These are phyloP conservation scores for Podaxis carcinomalis DNA, from an alignment of 768 basidiomycete species.

Conservation along the genomic window DNA sequence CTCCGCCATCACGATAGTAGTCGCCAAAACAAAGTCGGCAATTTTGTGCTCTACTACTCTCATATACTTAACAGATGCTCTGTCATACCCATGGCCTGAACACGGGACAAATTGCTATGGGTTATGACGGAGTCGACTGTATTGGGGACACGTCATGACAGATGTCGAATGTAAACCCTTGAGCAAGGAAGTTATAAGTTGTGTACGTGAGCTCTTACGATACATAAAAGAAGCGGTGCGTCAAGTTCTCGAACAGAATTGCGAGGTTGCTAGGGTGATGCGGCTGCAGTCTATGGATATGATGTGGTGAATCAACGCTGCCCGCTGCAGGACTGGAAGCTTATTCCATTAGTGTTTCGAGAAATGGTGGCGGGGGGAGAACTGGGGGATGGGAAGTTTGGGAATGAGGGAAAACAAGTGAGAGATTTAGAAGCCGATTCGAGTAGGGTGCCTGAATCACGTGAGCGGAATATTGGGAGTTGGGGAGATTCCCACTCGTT, in stretches of 20 bases:
- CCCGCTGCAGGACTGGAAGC: background rate
- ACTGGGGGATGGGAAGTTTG: background rate
- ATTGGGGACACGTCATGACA: too few relatives aligned
- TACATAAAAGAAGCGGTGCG: too few relatives aligned
- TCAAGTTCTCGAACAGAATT: background rate
- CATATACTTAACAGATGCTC: too few relatives aligned
- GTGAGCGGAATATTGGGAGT: background rate
- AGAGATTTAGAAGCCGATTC: background rate
- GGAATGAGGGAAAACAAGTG: background rate
- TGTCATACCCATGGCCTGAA: too few relatives aligned
- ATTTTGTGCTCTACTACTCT: too few relatives aligned
- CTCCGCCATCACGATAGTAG: too few relatives aligned
- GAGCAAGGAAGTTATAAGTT: too few relatives aligned
- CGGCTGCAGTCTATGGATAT: background rate
- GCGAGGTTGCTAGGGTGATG: background rate
- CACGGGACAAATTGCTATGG: too few relatives aligned
- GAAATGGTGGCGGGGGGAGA: background rate
- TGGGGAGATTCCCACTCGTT: background rate
- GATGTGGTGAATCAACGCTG: background rate
- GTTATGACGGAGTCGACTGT: too few relatives aligned
- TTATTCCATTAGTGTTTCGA: background rate
- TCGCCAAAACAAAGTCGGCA: too few relatives aligned
- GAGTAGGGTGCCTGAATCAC: conserved; percentile 3
- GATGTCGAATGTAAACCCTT: too few relatives aligned
- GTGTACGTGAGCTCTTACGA: too few relatives aligned